Percentiles rank a stretch among this genome's conserved stretches.
These are phyloP conservation scores for Pichia sp. DNA, from an alignment of 1,139 yeast species.

Conservation along the genomic window DNA sequence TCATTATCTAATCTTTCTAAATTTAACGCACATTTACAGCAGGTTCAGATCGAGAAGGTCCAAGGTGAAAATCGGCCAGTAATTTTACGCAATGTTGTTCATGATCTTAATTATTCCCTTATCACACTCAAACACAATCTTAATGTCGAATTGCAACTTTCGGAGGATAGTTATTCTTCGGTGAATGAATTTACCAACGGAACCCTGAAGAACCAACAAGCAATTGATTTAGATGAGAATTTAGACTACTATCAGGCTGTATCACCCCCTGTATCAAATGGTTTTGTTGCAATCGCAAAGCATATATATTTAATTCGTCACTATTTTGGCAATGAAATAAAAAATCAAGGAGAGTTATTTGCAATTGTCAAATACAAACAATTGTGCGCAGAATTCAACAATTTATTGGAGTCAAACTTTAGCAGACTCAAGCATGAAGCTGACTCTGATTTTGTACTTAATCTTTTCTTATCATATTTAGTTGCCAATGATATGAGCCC, in stretches of 20 bases:
- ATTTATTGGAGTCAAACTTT: slow-evolving; percentile 22
- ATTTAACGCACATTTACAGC: slow-evolving; percentile 15
- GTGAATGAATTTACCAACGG: neutral
- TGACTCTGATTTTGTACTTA: slow-evolving; percentile 29
- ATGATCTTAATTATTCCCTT: slow-evolving; percentile 25
- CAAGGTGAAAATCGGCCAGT: slow-evolving; percentile 20
- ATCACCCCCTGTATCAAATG: slow-evolving; percentile 8
- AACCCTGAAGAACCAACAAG: neutral
- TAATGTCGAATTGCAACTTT: neutral
- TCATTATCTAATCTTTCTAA: slow-evolving; percentile 22
- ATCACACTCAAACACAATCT: slow-evolving; percentile 18
- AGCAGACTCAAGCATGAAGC: slow-evolving; percentile 24
- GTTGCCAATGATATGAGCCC: slow-evolving; percentile 21
- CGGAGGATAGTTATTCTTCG: neutral
- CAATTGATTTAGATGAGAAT: slow-evolving; percentile 8
- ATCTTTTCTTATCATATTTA: slow-evolving; percentile 25
- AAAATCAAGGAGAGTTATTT: slow-evolving; percentile 10
- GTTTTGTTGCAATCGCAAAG: slow-evolving; percentile 22
- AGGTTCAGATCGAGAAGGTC: slow-evolving; percentile 9
- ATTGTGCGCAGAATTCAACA: slow-evolving; percentile 20
- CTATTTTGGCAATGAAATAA: slow-evolving; percentile 22
- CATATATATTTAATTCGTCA: slow-evolving; percentile 24
- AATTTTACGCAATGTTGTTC: slow-evolving; percentile 27
- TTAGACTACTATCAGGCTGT: slow-evolving; percentile 9
- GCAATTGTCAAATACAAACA: slow-evolving; percentile 20